phyloP scores from a whole-genome alignment of 2,329 filamentous ascomycete genomes.

The Cercospora sp. region DNA sequence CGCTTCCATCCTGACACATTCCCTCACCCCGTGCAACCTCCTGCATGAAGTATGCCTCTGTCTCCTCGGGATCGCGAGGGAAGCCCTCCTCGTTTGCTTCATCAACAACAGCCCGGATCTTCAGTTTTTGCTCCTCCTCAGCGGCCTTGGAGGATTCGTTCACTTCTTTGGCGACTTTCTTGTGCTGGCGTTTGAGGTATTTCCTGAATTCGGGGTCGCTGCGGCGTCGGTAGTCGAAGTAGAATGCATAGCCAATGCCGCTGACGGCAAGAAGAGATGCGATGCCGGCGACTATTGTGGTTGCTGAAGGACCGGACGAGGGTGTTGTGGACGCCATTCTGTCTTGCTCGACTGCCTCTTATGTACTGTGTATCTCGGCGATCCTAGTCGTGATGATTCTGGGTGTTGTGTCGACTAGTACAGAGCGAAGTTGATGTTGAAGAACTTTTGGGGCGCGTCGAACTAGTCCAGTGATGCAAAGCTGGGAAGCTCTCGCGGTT shows the following conservation, averaged over 20 bases:
- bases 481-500: conserved; percentile 1
- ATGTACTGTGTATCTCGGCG: not conserved
- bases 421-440: not conserved
- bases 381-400: not conserved
- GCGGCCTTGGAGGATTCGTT: conserved; percentile 71
- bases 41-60: conserved; percentile 94
- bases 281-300: conserved; percentile 59
- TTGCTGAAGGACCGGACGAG: conserved; percentile 50
- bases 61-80: conserved; percentile 85
- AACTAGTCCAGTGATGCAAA: conserved; percentile 3
- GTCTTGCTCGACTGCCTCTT: not conserved
- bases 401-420: not conserved
- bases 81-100: conserved; percentile 88
- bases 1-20: conserved; percentile 77
- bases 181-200: conserved; percentile 70
- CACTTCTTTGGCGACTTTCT: conserved; percentile 67
- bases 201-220: conserved; percentile 64
- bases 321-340: conserved; percentile 40
- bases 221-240: conserved; percentile 66
- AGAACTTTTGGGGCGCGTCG: conserved; percentile 12
- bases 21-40: conserved; percentile 87
- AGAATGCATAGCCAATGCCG: conserved; percentile 63
- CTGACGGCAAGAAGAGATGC: conserved; percentile 60
- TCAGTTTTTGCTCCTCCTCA: conserved; percentile 66
- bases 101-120: conserved; percentile 73